Evolutionary conservation across 352 stramenopile genomes (phyloP), one percentile per base, ranked within the genome.

Genomic region (Phytophthora kernoviae): DNA sequence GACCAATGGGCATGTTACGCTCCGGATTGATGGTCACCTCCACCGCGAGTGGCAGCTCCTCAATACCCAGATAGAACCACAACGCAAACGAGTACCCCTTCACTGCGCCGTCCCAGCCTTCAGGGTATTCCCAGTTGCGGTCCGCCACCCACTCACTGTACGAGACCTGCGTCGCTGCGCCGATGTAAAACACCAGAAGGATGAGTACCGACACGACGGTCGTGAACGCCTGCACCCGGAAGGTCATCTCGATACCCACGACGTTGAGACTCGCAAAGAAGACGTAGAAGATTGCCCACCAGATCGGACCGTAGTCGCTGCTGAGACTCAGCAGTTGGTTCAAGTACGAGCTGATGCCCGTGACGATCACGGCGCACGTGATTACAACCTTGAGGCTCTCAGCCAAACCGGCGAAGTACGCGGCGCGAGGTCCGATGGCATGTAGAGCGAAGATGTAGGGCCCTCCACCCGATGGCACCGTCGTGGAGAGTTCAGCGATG

Each of bases 21-120:
- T 68, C 60, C 15, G 81, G 78, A 27, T 90, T 73, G 46, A 90
- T 72, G 8, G 78, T 90, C 43, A 88, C 81, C 62, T 90, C 78
- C 17, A 88, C 63, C 0, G 81, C 78, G 5, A 90, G 65, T 5
- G 81, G 81, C 1, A 88, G 64, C 46, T 90, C 78, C 45, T 88
- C 78, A 33, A 90, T 90, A 6, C 78, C 81, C 10, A 88, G 41
- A 55, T 83, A 90, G 56, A 90, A 90, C 81, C 81, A 90, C 51
- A 90, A 65, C 26, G 78, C 58, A 43, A 90, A 90, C 7, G 81
- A 88, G 36, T 85, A 75, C 0, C 81, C 81, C 44, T 87, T 70
- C 5, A 87, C 48, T 15, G 77, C 68, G 11, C 78, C 79, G 14
- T 84, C 69, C 58, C 68, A 77, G 7, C 81, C 81, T 24, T 32